phyloP scores from a whole-genome alignment of 2,329 filamentous ascomycete species.

The Epichloe baconii region DNA sequence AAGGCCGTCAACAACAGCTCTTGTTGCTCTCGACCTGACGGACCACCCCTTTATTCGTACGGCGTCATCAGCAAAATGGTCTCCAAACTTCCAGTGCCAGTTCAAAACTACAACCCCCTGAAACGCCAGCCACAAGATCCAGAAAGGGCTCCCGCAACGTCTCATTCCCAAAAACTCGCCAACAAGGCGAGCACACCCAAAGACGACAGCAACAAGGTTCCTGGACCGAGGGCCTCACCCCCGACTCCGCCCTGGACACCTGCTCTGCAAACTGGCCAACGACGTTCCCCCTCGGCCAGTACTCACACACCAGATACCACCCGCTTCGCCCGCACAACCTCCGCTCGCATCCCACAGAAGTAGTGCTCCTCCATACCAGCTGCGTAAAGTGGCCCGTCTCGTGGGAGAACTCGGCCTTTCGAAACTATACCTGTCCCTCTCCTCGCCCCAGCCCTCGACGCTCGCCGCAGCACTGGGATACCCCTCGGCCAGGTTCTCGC shows the following conservation, averaged over 20 bases:
- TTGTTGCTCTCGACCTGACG: too few species aligned
- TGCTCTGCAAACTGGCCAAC: conserved; percentile 33
- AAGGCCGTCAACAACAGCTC: too few species aligned
- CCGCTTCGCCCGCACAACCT: conserved; percentile 25
- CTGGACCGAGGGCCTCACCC: background rate
- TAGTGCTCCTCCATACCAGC: conserved; percentile 18
- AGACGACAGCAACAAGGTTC: background rate
- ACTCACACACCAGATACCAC: conserved; percentile 60
- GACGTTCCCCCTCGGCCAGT: conserved; percentile 55
- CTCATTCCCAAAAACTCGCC: too few species aligned
- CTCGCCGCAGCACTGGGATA: background rate
- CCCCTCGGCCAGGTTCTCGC: conserved; percentile 6
- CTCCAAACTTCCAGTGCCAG: too few species aligned
- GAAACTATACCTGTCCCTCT: conserved; percentile 8
- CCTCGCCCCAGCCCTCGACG: conserved; percentile 8
- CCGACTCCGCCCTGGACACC: conserved; percentile 9
- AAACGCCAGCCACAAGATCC: too few species aligned
- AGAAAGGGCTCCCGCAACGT: too few species aligned
- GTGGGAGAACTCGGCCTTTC: background rate
- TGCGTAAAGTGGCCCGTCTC: conserved; percentile 17
- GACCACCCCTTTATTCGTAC: too few species aligned
- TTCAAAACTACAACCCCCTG: too few species aligned
- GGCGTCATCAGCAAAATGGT: too few species aligned
- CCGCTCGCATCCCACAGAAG: conserved; percentile 14
- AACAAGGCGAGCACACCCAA: background rate